Evolutionary conservation across 2,329 filamentous ascomycete genomes (phyloP).

Genomic region (Taxawa tesnikishii): DNA sequence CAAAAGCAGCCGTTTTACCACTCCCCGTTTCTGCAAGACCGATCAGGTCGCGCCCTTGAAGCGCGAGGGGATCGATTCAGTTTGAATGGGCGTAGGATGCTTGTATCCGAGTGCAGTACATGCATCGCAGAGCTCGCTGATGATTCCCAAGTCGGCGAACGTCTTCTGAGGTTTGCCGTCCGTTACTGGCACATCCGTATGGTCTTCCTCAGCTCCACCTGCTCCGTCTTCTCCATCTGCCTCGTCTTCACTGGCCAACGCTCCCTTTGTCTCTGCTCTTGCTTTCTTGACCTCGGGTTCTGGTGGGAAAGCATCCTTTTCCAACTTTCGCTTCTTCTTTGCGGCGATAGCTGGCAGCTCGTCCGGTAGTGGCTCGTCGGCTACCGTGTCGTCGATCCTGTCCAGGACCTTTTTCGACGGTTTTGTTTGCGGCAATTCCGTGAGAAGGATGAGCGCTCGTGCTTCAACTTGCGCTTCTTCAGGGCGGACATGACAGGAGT

Average conservation of each 20-base stretch:
- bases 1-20: conserved; percentile 93
- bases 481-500: conserved; percentile 22
- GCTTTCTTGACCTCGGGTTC: conserved; percentile 10
- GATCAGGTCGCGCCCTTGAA: conserved; percentile 76
- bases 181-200: conserved; percentile 10
- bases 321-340: conserved; percentile 3
- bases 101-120: conserved; percentile 75
- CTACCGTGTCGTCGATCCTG: conserved; percentile 3
- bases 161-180: conserved; percentile 58
- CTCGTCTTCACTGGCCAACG: conserved; percentile 14
- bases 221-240: conserved; percentile 15
- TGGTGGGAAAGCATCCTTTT: conserved; percentile 4
- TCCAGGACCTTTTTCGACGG: conserved; percentile 7
- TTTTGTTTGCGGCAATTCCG: conserved; percentile 6
- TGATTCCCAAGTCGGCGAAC: conserved; percentile 64
- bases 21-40: conserved; percentile 90
- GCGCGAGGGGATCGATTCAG: conserved; percentile 66
- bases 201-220: neutral
- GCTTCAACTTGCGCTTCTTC: conserved; percentile 30
- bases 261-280: conserved; percentile 11
- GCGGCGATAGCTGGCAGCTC: neutral
- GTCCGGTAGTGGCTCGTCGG: neutral
- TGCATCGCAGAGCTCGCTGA: conserved; percentile 79
- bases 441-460: conserved; percentile 5
- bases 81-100: conserved; percentile 77